Conservation (phyloP, 2,329 filamentous ascomycete genomes). For the Fusarium fujikuroi region DNA sequence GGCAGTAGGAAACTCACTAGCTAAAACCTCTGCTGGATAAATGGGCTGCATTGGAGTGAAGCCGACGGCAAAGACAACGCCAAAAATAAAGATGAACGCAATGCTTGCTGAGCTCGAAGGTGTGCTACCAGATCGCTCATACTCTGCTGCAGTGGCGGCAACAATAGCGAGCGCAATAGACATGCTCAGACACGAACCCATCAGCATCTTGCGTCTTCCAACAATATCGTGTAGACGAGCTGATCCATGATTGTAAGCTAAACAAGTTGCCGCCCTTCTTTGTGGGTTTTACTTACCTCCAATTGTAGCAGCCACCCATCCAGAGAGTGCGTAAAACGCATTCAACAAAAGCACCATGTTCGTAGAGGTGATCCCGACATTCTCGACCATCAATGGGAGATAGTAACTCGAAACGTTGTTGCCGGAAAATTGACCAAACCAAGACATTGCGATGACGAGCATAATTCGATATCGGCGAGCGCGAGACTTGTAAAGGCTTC, state of each 20-base stretch:
- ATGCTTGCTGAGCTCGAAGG: background rate
- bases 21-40: background rate
- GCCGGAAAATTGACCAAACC: background rate
- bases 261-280: accelerated
- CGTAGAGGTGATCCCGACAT: background rate
- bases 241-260: background rate
- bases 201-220: background rate
- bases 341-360: background rate
- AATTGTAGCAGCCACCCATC: background rate
- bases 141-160: background rate
- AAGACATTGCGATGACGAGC: background rate
- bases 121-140: background rate
- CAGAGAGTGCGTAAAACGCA: background rate
- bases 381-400: background rate
- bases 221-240: background rate
- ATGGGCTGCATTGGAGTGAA: background rate
- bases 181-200: background rate
- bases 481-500: background rate
- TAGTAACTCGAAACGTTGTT: background rate
- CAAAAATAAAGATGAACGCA: background rate
- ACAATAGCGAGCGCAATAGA: background rate
- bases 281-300: background rate
- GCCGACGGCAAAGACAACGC: background rate
- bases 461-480: background rate
- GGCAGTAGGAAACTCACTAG: background rate